These are phyloP conservation scores for Tuber umbilicatum DNA, from an alignment of 495 filamentous ascomycete genomes.

Conservation along the genomic window DNA sequence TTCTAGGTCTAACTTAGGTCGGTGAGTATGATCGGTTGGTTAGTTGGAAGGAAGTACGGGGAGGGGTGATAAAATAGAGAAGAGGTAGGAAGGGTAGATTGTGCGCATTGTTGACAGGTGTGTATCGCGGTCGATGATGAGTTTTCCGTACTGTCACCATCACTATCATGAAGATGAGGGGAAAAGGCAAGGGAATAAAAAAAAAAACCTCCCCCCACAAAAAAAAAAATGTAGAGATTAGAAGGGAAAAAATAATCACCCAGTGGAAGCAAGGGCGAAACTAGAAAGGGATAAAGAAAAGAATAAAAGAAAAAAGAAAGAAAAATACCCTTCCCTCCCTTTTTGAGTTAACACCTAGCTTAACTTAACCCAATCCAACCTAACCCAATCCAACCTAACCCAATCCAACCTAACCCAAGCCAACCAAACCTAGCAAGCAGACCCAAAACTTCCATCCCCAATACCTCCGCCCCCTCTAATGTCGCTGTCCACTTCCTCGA, in stretches of 20 bases:
- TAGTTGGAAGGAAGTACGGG: neutral
- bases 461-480: conserved; percentile 60
- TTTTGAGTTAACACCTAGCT: neutral
- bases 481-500: conserved; percentile 74
- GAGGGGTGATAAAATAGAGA: neutral
- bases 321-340: conserved; percentile 12
- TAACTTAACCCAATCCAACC: conserved; percentile 10
- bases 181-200: conserved; percentile 19
- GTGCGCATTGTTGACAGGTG: neutral
- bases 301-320: neutral
- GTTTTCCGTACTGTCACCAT: neutral
- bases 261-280: conserved; percentile 15
- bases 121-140: neutral
- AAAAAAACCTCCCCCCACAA: no score
- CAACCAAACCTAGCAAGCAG: no score
- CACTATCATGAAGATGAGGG: neutral
- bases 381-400: neutral
- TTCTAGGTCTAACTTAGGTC: neutral
- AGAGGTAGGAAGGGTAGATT: neutral
- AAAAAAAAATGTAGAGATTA: conserved; percentile 10
- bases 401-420: no score
- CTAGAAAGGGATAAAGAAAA: neutral
- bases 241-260: conserved; percentile 8
- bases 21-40: neutral
- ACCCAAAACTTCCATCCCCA: conserved; percentile 20